phyloP scores from a whole-genome alignment of 352 stramenopile genomes.

The Blastocystis hominis region DNA sequence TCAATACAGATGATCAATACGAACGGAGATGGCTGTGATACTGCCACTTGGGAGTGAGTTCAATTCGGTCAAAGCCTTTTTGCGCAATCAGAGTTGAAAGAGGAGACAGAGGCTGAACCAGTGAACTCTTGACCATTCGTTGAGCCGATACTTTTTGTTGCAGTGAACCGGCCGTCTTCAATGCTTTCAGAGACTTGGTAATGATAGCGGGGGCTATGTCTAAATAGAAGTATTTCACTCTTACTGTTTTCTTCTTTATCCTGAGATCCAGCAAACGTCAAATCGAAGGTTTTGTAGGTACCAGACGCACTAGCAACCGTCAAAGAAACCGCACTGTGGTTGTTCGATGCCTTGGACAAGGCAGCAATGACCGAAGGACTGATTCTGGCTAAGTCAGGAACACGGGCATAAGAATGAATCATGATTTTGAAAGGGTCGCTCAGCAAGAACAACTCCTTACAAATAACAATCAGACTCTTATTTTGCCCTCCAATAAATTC shows the following conservation, averaged over 20 bases:
- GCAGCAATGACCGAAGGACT: not conserved
- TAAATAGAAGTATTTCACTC: not conserved
- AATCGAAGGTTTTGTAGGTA: not conserved
- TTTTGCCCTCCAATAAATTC: slow-evolving; percentile 1
- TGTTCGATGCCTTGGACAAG: not conserved
- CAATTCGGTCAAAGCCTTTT: not conserved
- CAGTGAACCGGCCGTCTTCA: not conserved
- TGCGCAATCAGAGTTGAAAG: not conserved
- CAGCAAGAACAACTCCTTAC: not conserved
- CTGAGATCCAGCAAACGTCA: not conserved
- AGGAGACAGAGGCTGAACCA: not conserved
- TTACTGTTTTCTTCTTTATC: not conserved
- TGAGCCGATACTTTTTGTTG: not conserved
- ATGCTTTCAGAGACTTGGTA: not conserved
- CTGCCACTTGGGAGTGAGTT: not conserved
- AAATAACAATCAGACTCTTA: not conserved
- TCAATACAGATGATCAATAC: too few relatives aligned
- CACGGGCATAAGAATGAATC: not conserved
- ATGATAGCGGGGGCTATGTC: not conserved
- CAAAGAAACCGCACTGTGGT: too few relatives aligned
- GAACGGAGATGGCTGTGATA: too few relatives aligned
- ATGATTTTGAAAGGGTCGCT: not conserved
- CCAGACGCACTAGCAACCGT: not conserved
- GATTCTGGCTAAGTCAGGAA: slow-evolving; percentile 11
- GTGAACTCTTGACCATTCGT: not conserved